Conservation (phyloP, 768 basidiomycete genomes). For the Pisolithus orientalis region DNA sequence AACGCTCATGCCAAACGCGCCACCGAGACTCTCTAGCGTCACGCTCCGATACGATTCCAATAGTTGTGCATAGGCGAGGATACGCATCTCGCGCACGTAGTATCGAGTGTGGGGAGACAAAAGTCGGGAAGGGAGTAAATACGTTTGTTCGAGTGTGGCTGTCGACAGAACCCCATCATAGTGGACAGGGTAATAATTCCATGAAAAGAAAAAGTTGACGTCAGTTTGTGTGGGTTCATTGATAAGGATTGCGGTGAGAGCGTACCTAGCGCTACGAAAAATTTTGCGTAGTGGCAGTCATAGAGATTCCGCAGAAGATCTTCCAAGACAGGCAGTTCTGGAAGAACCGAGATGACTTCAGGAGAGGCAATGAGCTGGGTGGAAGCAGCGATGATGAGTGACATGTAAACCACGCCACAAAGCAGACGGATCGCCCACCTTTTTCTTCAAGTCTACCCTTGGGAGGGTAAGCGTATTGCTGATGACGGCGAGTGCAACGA, state of each 20-base stretch:
- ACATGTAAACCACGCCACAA: not conserved
- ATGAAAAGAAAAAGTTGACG: no score
- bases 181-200: not conserved
- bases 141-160: slow-evolving; percentile 86
- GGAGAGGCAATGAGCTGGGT: slow-evolving; percentile 76
- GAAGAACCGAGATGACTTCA: slow-evolving; percentile 81
- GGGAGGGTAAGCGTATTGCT: slow-evolving; percentile 67
- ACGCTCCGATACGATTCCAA: slow-evolving; percentile 72
- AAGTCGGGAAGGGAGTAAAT: slow-evolving; percentile 75
- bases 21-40: slow-evolving; percentile 78
- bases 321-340: slow-evolving; percentile 58
- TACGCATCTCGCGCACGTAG: slow-evolving; percentile 94
- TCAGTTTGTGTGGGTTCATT: no score
- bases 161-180: no score
- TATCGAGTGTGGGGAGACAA: slow-evolving; percentile 79
- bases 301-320: no score
- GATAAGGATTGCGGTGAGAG: slow-evolving; percentile 3
- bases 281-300: slow-evolving; percentile 77
- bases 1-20: slow-evolving; percentile 73
- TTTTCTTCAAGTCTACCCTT: slow-evolving; percentile 32
- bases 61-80: slow-evolving; percentile 54
- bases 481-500: slow-evolving; percentile 71
- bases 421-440: slow-evolving; percentile 38
- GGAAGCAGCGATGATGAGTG: slow-evolving; percentile 3
- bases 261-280: slow-evolving; percentile 83